A percentile compares a stretch with the other conserved stretches of the same genome.
phyloP scores from a whole-genome alignment of 352 stramenopile genomes.

The Thalassiosira delicatula region DNA sequence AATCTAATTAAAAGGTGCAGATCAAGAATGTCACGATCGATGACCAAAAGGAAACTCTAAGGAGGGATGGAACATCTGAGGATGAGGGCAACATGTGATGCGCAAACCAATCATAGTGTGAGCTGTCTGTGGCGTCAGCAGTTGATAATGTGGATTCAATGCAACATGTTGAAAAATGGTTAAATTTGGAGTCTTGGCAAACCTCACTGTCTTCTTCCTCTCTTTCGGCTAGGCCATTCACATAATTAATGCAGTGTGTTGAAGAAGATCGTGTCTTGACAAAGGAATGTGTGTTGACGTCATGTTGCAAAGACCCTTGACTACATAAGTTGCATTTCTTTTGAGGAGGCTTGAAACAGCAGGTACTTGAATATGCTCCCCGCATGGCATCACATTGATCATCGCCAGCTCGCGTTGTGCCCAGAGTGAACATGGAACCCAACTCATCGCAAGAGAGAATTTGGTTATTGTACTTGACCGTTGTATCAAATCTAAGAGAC shows the following conservation, averaged over 20 bases:
- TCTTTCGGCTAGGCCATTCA: slow-evolving; percentile 39
- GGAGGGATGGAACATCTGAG: neutral
- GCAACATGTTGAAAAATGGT: slow-evolving; percentile 58
- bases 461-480: slow-evolving; percentile 58
- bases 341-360: slow-evolving; percentile 52
- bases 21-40: neutral
- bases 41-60: neutral
- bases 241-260: slow-evolving; percentile 49
- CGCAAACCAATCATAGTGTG: neutral
- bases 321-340: slow-evolving; percentile 53
- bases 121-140: neutral
- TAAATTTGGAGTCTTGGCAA: slow-evolving; percentile 55
- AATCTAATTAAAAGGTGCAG: neutral
- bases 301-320: slow-evolving; percentile 30
- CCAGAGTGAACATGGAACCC: slow-evolving; percentile 56
- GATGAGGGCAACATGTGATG: neutral
- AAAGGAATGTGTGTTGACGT: slow-evolving; percentile 59
- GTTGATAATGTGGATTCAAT: neutral
- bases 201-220: slow-evolving; percentile 63
- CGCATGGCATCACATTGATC: slow-evolving; percentile 56
- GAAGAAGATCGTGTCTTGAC: slow-evolving; percentile 58
- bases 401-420: slow-evolving; percentile 25
- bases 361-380: slow-evolving; percentile 41
- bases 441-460: slow-evolving; percentile 63
- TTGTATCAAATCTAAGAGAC: slow-evolving; percentile 50